Evolutionary conservation across 768 basidiomycete genomes (phyloP), one percentile per base, ranked within the genome.

Genomic region (Mycena rosella): DNA sequence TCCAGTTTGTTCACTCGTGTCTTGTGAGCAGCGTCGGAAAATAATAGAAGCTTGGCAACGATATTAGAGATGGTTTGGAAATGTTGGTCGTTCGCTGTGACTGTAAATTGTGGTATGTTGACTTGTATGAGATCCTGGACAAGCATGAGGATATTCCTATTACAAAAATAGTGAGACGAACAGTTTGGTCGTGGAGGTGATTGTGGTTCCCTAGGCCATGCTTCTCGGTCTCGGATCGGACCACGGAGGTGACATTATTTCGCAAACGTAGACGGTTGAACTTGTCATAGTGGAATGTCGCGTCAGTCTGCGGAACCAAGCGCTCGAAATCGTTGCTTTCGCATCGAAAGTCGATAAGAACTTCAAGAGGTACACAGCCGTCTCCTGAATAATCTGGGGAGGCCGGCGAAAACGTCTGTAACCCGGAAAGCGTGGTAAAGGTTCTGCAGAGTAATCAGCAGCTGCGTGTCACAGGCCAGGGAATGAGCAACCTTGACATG

Each of bases 201-300:
- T 83, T 81, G 45, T 75, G 78, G 57, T 60, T 65, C 9, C 76
- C 73, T 17, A 77, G 70, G 29, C 75, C 73, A 22, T 76, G 73
- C 63, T 81, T 79, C n/a, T 87, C 84, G 11, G 77, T 72, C 18
- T 81, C 76, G 14, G 76, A 69, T 59, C 80, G 81, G 32, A 79
- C 75, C 34, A 84, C 81, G 14, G 88, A 86, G 34, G 90, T 89
- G 32, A 91, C 79, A 67, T 87, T 89, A 71, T 90, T 94, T 48
- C 91, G 90, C 57, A 96, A 81, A 38, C 96, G 90, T 11, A 98
- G 85, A 45, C 92, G 91, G 79, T 99, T 99, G 83, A 97, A 97
- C 76, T 94, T 96, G 84, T 98, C 96, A 76, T 96, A 95, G 52
- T 90, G 92, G 67, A 97, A 88, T 5, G 86, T 89, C 0, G 93